phyloP scores from a whole-genome alignment of 345 rosid genomes.

The Rhodomyrtus tomentosa region DNA sequence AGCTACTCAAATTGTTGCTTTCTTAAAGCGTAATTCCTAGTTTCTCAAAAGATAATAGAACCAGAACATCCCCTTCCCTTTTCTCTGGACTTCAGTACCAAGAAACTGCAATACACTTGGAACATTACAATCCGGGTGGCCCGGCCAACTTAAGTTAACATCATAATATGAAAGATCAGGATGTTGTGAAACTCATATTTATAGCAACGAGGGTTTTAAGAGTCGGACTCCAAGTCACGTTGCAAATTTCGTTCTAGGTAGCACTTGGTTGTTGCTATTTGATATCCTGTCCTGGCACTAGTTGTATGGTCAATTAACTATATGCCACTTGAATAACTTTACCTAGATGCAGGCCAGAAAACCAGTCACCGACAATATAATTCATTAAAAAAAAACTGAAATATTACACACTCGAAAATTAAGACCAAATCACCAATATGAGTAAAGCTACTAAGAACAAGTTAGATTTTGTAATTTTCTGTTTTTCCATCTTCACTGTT shows the following conservation, averaged over 20 bases:
- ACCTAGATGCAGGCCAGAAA: fast-evolving
- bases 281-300: too few species aligned
- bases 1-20: neutral
- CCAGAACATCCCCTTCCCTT: neutral
- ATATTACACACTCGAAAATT: neutral
- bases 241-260: too few species aligned
- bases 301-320: neutral
- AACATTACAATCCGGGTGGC: too few species aligned
- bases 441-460: neutral
- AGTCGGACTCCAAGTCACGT: too few species aligned
- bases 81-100: neutral
- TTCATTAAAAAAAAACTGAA: neutral
- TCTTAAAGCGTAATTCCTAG: neutral
- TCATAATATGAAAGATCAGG: too few species aligned
- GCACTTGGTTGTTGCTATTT: too few species aligned
- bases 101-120: neutral
- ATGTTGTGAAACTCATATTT: too few species aligned
- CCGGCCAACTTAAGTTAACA: too few species aligned
- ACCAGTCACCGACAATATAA: neutral
- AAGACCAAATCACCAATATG: neutral
- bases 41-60: neutral
- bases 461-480: neutral
- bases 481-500: neutral
- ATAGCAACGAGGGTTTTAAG: too few species aligned
- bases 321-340: neutral